Conservation (phyloP, 352 stramenopile genomes). For the Phytophthora meadii region DNA sequence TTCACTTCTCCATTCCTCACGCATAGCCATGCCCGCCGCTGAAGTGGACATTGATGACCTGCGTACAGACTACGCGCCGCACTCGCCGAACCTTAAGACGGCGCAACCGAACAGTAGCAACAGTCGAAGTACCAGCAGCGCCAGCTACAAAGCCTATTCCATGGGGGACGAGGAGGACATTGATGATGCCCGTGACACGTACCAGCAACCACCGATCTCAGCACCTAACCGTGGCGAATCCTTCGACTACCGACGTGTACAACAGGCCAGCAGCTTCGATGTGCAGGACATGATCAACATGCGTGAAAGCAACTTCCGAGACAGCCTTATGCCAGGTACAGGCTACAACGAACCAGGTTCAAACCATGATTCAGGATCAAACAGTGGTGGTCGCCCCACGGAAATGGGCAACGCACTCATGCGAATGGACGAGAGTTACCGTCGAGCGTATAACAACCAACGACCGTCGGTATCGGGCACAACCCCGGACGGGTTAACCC, state of each 20-base stretch:
- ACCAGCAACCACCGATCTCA: slow-evolving; percentile 4
- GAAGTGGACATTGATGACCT: slow-evolving; percentile 56
- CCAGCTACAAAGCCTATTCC: slow-evolving; percentile 38
- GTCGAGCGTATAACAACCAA: slow-evolving; percentile 41
- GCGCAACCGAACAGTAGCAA: slow-evolving; percentile 23
- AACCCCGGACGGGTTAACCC: slow-evolving; percentile 67
- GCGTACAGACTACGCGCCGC: slow-evolving; percentile 21
- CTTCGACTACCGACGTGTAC: slow-evolving; percentile 36
- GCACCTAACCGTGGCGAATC: slow-evolving; percentile 11
- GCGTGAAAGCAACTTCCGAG: slow-evolving; percentile 56
- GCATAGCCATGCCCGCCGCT: slow-evolving; percentile 33
- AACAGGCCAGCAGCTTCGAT: slow-evolving; percentile 64
- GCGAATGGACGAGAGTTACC: slow-evolving; percentile 77
- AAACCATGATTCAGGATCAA: slow-evolving; percentile 26
- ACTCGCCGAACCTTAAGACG: slow-evolving; percentile 13
- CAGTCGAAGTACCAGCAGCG: slow-evolving; percentile 33
- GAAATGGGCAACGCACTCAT: slow-evolving; percentile 77
- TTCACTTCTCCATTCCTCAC: slow-evolving; percentile 10
- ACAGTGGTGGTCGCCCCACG: slow-evolving; percentile 38
- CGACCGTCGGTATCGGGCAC: slow-evolving; percentile 12
- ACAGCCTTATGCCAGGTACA: slow-evolving; percentile 52
- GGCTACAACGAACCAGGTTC: slow-evolving; percentile 17
- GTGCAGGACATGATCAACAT: slow-evolving; percentile 67
- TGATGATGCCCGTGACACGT: slow-evolving; percentile 16
- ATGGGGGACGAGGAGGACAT: slow-evolving; percentile 40